These are phyloP conservation scores for Aspergillus japonicus DNA, from an alignment of 2,329 filamentous ascomycete species.

Conservation along the genomic window DNA sequence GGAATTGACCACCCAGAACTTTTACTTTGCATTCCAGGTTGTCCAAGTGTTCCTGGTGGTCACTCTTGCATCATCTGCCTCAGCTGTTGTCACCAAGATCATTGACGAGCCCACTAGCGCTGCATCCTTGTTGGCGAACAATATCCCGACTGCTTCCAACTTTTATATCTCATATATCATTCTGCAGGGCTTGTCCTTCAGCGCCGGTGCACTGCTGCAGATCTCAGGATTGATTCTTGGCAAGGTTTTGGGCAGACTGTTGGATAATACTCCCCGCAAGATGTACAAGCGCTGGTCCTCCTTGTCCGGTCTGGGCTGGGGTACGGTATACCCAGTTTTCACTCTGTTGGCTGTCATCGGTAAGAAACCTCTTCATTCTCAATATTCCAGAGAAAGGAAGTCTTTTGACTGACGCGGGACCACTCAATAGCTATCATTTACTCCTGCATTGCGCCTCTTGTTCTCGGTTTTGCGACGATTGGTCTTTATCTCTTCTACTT, in stretches of 20 bases:
- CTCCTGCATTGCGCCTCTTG: constrained; percentile 79
- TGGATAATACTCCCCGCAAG: constrained; percentile 75
- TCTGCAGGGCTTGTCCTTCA: constrained; percentile 81
- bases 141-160: constrained; percentile 81
- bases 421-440: constrained; percentile 70
- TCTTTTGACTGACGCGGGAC: not conserved
- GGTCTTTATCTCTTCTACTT: constrained; percentile 81
- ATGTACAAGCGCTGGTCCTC: constrained; percentile 76
- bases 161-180: constrained; percentile 97
- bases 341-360: constrained; percentile 78
- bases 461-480: constrained; percentile 76
- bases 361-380: constrained; percentile 44
- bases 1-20: constrained; percentile 86
- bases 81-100: constrained; percentile 65
- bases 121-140: constrained; percentile 65
- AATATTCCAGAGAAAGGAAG: not conserved
- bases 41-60: constrained; percentile 89
- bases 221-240: constrained; percentile 71
- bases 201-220: constrained; percentile 72
- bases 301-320: constrained; percentile 75
- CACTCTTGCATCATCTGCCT: constrained; percentile 77
- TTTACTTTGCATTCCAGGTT: constrained; percentile 71
- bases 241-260: constrained; percentile 69
- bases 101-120: constrained; percentile 60
- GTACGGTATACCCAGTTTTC: constrained; percentile 76